Evolutionary conservation across 345 rosid genomes (phyloP).

Genomic region (Nephelium lappaceum): DNA sequence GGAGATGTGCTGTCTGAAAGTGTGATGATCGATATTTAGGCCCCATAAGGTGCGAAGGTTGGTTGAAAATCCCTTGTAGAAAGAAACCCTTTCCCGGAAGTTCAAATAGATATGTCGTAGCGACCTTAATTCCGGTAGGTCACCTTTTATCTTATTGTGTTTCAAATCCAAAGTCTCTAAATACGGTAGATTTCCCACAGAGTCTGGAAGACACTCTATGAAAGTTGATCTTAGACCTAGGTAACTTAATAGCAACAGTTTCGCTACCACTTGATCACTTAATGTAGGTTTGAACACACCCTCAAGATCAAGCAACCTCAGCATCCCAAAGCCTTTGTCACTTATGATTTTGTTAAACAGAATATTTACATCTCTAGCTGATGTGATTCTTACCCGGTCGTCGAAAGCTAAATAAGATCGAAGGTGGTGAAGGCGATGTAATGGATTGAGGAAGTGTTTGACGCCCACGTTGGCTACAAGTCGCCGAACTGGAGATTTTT

Average conservation of each 20-base stretch:
- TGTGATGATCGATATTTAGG: constrained; percentile 15
- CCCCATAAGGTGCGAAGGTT: constrained; percentile 26
- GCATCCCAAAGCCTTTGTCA: constrained; percentile 16
- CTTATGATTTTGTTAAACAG: constrained; percentile 3
- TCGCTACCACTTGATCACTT: constrained; percentile 11
- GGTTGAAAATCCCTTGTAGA: background rate
- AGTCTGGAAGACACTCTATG: constrained; percentile 28
- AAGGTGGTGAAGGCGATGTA: background rate
- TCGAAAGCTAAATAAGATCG: constrained; percentile 19
- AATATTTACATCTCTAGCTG: constrained; percentile 19
- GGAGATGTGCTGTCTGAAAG: background rate
- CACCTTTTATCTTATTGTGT: constrained; percentile 29
- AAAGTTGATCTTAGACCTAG: constrained; percentile 35
- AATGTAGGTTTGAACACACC: constrained; percentile 33
- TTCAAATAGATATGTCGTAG: constrained; percentile 34
- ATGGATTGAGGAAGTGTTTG: background rate
- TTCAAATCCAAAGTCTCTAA: constrained; percentile 44
- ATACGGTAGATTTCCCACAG: constrained; percentile 18
- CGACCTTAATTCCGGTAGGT: constrained; percentile 26
- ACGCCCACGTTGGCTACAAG: constrained; percentile 16
- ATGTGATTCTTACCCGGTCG: constrained; percentile 10
- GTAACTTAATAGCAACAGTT: constrained; percentile 20
- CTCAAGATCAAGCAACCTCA: constrained; percentile 38
- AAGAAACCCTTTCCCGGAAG: background rate
- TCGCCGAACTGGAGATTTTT: constrained; percentile 11